Evolutionary conservation across 2,329 filamentous ascomycete species (phyloP).

Genomic region (Fusarium mundagurra): DNA sequence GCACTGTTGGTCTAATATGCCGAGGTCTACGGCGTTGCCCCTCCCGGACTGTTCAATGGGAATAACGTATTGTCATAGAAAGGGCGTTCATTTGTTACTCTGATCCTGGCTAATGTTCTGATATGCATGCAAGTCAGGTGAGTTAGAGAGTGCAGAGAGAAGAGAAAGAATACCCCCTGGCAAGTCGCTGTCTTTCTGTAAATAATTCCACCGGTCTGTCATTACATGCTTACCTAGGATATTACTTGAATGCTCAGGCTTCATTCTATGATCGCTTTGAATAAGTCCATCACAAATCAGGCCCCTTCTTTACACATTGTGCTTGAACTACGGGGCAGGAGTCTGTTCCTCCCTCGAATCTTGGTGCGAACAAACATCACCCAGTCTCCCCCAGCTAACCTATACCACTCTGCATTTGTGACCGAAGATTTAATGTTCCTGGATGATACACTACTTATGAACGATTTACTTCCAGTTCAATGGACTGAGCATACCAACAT

Average conservation of each 20-base stretch:
- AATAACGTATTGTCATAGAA: not conserved
- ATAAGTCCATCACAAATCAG: accelerated
- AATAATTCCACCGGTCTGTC: not conserved
- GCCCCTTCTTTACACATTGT: accelerated
- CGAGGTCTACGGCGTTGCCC: not conserved
- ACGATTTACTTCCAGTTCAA: no score
- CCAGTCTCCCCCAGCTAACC: not conserved
- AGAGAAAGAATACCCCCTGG: not conserved
- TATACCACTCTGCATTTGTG: not conserved
- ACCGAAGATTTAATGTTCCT: not conserved
- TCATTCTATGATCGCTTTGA: not conserved
- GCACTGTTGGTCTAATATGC: not conserved
- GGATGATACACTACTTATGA: no score
- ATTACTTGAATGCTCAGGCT: not conserved
- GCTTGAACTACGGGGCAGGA: not conserved
- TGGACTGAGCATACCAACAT: no score
- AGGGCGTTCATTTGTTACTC: no score
- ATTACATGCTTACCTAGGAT: not conserved
- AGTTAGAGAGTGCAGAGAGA: no score
- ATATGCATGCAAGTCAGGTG: not conserved
- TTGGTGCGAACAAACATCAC: not conserved
- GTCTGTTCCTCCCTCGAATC: not conserved
- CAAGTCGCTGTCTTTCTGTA: not conserved
- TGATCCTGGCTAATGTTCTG: not conserved
- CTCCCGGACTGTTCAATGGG: not conserved